These are phyloP conservation scores for Botryotinia narcissicola DNA, from an alignment of 2,329 filamentous ascomycete species.

Conservation along the genomic window DNA sequence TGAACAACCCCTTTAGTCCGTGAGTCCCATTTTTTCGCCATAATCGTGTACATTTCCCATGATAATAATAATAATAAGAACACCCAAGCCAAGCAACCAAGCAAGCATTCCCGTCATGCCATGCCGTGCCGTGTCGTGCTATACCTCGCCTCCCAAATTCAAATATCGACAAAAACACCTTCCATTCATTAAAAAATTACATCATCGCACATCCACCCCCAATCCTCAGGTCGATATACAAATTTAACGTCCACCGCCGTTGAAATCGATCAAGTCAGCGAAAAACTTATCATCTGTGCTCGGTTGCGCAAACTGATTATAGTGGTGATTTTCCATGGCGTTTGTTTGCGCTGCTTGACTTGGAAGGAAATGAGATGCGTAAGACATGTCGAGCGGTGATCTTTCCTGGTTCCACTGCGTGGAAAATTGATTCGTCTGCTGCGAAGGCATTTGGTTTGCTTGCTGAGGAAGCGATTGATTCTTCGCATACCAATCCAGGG, in stretches of 20 bases:
- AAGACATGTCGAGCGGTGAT: background rate
- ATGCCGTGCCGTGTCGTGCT: background rate
- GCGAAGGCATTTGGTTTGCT: background rate
- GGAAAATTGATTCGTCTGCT: background rate
- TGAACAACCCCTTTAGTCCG: background rate
- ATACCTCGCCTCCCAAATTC: background rate
- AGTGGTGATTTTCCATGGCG: background rate
- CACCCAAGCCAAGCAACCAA: no score
- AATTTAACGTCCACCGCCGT: background rate
- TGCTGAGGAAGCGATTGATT: background rate
- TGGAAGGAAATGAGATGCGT: background rate
- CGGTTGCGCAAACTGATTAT: background rate
- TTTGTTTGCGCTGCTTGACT: background rate
- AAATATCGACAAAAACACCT: background rate
- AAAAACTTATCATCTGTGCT: background rate
- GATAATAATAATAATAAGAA: no score
- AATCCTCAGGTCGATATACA: background rate
- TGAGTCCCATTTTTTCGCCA: background rate
- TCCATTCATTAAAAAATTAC: background rate
- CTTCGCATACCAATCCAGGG: background rate
- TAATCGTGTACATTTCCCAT: background rate
- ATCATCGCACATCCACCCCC: background rate
- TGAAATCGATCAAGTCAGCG: background rate
- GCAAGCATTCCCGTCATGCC: background rate
- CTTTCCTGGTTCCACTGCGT: background rate